Base-by-base conservation (phyloP, 2,329 filamentous ascomycete genomes). In the Paradendryphiella salina region DNA sequence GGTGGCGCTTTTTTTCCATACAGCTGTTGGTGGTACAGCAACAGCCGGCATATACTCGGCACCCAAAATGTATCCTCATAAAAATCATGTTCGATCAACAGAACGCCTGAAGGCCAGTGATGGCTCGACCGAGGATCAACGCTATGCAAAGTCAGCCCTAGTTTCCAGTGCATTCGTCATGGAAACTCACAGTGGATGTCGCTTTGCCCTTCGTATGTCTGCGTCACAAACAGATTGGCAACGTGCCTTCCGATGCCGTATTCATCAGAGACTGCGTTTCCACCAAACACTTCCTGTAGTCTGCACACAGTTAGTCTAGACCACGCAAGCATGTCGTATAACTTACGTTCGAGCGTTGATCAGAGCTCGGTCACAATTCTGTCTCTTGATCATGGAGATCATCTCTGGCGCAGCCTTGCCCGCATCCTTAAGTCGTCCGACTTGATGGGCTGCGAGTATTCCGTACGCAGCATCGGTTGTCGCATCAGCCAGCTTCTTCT, bases 191-290 rank as follows among this genome's bases (percentile, higher is more conserved):
- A 85, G 74, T 97, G 94, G 71, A 97, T 97, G 75, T 97, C 94
- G 70, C 92, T 96, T 76, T 97, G 94, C 17, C 94, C 94, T 77
- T 99, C 94, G 65, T 99, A 99, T 1, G 93, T 97, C 77, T 97
- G 93, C 46, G 93, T 95, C 45, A 99, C 94, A 74, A 95, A 99
- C 58, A 99, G 75, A 73, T 99, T 99, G 49, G 93, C 87, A 52
- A 96, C 94, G 77, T 97, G 94, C 58, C 94, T 85, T 13, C 90
- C 94, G 67, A 99, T 96, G 56, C 86, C 85, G 69, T 97, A 99
- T 77, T 99, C 94, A 66, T 99, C 94, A 68, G 91, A 96, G 41
- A 94, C 90, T n/a, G 94, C 94, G 70, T 99, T 99, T 23, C 94
- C 94, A 50, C 94, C 94, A 76, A 99, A 96, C 17, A 99, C 84